These are phyloP conservation scores for Rhinocladiella similis DNA, from an alignment of 2,329 filamentous ascomycete genomes.

Conservation along the genomic window DNA sequence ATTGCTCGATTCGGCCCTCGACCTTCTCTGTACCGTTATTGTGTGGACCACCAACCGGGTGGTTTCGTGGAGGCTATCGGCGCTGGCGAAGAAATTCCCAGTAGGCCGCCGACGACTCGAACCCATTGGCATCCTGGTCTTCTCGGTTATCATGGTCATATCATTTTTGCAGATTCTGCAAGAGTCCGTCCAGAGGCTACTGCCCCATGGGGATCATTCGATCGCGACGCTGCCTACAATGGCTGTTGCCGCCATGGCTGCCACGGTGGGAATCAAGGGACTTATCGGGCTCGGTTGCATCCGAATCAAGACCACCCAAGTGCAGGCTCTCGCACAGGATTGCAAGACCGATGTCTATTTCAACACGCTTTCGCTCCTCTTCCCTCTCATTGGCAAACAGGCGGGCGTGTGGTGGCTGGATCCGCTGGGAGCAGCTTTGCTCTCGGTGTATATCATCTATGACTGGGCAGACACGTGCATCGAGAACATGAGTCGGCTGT, in stretches of 20 bases:
- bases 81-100: slow-evolving; percentile 56
- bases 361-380: slow-evolving; percentile 63
- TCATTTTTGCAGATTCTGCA: slow-evolving; percentile 63
- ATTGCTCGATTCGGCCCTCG: slow-evolving; percentile 61
- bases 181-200: slow-evolving; percentile 59
- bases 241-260: slow-evolving; percentile 58
- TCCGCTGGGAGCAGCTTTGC: slow-evolving; percentile 58
- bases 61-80: slow-evolving; percentile 57
- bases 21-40: slow-evolving; percentile 61
- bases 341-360: slow-evolving; percentile 66
- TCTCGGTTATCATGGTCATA: slow-evolving; percentile 64
- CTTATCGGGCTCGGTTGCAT: slow-evolving; percentile 61
- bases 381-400: slow-evolving; percentile 61
- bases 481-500: slow-evolving; percentile 59
- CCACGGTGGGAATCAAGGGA: slow-evolving; percentile 60
- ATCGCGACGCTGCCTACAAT: slow-evolving; percentile 46
- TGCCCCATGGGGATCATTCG: slow-evolving; percentile 43
- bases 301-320: slow-evolving; percentile 62
- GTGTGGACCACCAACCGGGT: slow-evolving; percentile 61
- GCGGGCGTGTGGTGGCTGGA: slow-evolving; percentile 68
- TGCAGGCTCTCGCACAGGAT: slow-evolving; percentile 63
- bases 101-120: slow-evolving; percentile 59
- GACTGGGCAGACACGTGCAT: slow-evolving; percentile 66
- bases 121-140: slow-evolving; percentile 63
- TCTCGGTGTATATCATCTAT: slow-evolving; percentile 68